These are phyloP conservation scores for Nephromyces sp. DNA, from an alignment of 169 alveolate genomes.

Conservation along the genomic window DNA sequence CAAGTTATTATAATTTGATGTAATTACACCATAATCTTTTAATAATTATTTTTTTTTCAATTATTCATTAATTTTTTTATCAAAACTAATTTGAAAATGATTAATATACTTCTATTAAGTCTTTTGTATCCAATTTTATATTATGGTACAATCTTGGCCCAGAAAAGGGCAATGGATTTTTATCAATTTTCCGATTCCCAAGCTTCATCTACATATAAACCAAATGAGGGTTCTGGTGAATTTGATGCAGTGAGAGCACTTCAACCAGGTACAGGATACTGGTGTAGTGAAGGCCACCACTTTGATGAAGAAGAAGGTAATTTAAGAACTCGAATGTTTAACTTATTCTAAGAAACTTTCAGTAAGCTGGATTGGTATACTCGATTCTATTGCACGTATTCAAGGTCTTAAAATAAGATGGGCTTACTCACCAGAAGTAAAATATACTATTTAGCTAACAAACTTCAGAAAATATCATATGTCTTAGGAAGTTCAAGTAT, in stretches of 20 bases:
- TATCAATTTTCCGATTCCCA: constrained; percentile 1
- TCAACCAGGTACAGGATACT: constrained; percentile 32
- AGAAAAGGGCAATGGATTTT: neutral
- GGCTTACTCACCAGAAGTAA: constrained; percentile 70
- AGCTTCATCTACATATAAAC: constrained; percentile 25
- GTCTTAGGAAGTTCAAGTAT: constrained; percentile 54
- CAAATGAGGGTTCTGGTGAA: constrained; percentile 5
- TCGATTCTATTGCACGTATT: constrained; percentile 54
- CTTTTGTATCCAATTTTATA: neutral
- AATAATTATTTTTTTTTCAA: neutral
- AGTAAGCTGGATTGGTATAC: constrained; percentile 72
- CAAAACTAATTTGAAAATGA: no score
- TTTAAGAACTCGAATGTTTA: neutral
- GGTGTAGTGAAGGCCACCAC: constrained; percentile 38
- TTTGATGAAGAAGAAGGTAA: constrained; percentile 29
- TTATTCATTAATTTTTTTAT: neutral
- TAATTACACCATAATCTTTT: neutral
- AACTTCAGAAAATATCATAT: neutral
- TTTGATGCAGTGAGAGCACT: constrained; percentile 29
- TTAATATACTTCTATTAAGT: no score
- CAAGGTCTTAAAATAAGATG: constrained; percentile 59
- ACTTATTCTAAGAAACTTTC: neutral
- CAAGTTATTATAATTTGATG: no score
- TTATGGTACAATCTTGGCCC: neutral
- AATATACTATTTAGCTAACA: neutral